Evolutionary conservation across 345 rosid genomes (phyloP), one percentile per base, ranked within the genome.

Genomic region (Eucalyptus erythrocorys): DNA sequence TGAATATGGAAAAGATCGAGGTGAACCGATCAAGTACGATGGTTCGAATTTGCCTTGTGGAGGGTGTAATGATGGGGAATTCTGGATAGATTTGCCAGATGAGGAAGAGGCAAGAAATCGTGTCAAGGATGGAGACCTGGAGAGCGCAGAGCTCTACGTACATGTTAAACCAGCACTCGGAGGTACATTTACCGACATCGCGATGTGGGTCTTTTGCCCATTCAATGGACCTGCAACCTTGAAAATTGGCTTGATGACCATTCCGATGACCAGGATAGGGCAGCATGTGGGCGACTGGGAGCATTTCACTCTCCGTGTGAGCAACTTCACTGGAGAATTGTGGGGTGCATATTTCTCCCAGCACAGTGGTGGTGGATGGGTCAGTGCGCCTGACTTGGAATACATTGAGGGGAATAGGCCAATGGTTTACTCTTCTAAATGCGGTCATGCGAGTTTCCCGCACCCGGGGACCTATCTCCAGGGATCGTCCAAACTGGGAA

Each of bases 231-330:
- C 99, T 0, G 96, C 94, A 37, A 95, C 97, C 26, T 96, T 97
- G 64, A 97, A 97, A 92, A 88, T 96, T 53, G 99, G 98, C 64
- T 32, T 92, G 21, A 89, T 95, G 95, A 97, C 88, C 59, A 86
- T 97, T 61, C 93, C 90, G 15, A 94, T 97, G 98, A 94, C 91
- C 57, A 94, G 92, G 87, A 84, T 97, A 32, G 99, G 99, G 34
- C 90, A 97, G 87, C 99, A 97, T 85, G 96, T 97, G 1, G 90
- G 98, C 47, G 99, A 97, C 81, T 97, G 99, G 99, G 99, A 96
- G 88, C 99, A 97, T 91, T 94, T 91, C 92, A 95, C 99, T 37
- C 96, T 96, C 89, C 97, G 99, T 3, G 82, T 97, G 51, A 91
- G 97, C 92, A 97, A 97, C 93, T 95, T 96, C 92, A 93, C 93